Base-by-base conservation (phyloP, 2,329 filamentous ascomycete genomes). In the Talaromyces albobiverticillius region DNA sequence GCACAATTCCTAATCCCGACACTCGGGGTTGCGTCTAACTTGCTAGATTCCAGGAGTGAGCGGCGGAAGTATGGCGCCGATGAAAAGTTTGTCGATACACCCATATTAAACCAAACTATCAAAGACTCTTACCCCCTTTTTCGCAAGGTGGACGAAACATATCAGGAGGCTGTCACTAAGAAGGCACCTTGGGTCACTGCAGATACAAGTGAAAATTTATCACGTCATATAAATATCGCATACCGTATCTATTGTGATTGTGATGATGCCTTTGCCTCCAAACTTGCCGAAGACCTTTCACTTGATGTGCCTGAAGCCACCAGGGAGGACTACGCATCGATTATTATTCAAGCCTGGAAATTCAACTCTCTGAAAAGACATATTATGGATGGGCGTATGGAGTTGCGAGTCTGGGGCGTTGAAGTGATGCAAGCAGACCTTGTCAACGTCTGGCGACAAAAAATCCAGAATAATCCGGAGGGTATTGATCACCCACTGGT, bases 311-410 rank as follows among this genome's bases (percentile, higher is more conserved):
- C 71, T 5, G 64, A 67, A n/a, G 59, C 60, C 25, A 51, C 61
- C 6, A 57, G 49, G 16, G 38, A 51, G 11, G 60, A 64, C 29
- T 68, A 73, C 34, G 59, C 69, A 5, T 60, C 61, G 22, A 69
- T 76, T 11, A 63, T 76, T 32, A 59, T 64, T 65, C 73, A 81
- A 62, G 76, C 73, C 29, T 95, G 89, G 86, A 86, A 84, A 48
- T 85, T 96, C 61, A 76, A 78, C 41, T 75, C 87, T 1, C 75
- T 89, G 49, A 84, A 83, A 62, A 87, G 83, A 60, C 84, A 93
- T 60, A 86, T 96, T 50, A 84, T 82, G 64, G 93, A 89, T 54
- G 87, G 89, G 32, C 89, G 93, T 64, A 96, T 97, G 90, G 90
- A 95, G 65, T 78, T 96, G 34, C 86, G 93, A 34, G 88, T 95